Evolutionary conservation across 2,329 filamentous ascomycete species (phyloP), one percentile per base, ranked within the genome.

Genomic region (Trichoderma sp.): DNA sequence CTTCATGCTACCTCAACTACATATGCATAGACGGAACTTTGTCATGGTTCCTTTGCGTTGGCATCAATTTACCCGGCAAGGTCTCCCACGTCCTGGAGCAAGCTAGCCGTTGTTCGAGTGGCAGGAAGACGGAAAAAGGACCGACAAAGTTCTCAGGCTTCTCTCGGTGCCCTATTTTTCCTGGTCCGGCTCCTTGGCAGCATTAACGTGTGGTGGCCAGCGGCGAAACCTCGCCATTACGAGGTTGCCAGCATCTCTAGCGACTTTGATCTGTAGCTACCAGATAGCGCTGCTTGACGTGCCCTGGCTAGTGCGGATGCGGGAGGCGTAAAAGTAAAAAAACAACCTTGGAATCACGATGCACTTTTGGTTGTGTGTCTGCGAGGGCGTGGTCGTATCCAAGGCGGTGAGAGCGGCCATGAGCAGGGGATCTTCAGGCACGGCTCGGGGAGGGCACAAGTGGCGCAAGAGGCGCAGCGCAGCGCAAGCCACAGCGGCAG

Each of bases 271-370:
- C 63, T 74, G 72, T 67, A 60, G 63, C 71, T 74, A 67, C 71
- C 41, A 66, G 71, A 74, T 74, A 67, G 71, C 62, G 71, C 62
- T 53, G 24, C 41, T 67, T 27, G 18, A 18, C 33, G 68, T 63
- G 62, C 64, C 71, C 71, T 69, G 64, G 64, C 72, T 75, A 75
- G 72, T 74, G 45, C 65, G 5, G 53, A 75, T 50, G 72, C 63
- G 72, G 72, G 72, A 68, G 64, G 53, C 33, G 53, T 60, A 18
- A 31, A 56, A 45, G 41, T 7, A 21, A 33, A 50, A 29, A 27
- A 50, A 29, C 16, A 29, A n/a, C 24, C 41, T 45, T 45, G 41
- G 41, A n/a, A n/a, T 45, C 27, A 31, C n/a, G 35, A 50, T 41
- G 29, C 9, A 14, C 29, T 33, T n/a, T 29, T 33, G 31, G 11